phyloP scores from a whole-genome alignment of 2,329 filamentous ascomycete genomes.

The Aspergillus neoniger region DNA sequence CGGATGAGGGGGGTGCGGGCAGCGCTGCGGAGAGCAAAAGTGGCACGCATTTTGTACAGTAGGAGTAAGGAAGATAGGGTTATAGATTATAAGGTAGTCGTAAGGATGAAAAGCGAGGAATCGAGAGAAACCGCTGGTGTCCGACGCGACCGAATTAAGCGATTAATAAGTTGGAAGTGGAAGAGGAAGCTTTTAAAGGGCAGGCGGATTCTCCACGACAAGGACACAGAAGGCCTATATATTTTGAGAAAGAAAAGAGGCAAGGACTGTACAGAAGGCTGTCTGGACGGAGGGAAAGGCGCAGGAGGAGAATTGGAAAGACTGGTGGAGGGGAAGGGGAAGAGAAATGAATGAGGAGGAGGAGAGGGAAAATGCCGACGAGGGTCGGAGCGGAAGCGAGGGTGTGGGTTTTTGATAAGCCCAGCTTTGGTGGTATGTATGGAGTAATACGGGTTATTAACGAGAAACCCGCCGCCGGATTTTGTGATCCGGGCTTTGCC shows the following conservation, averaged over 20 bases:
- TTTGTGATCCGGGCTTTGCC: not conserved
- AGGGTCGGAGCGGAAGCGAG: conserved; percentile 22
- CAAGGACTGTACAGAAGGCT: conserved; percentile 16
- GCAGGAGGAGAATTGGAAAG: conserved; percentile 17
- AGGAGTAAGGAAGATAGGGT: conserved; percentile 3
- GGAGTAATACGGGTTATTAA: conserved; percentile 6
- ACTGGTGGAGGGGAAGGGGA: conserved; percentile 17
- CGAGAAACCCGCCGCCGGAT: conserved; percentile 5
- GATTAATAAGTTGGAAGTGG: conserved; percentile 10
- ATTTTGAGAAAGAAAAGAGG: conserved; percentile 14
- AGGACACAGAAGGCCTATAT: conserved; percentile 1
- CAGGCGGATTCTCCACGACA: not conserved
- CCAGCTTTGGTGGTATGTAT: conserved; percentile 8
- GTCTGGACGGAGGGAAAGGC: conserved; percentile 18
- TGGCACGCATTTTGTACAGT: conserved; percentile 44
- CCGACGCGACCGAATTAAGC: conserved; percentile 29
- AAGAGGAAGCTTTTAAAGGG: not conserved
- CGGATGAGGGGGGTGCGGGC: conserved; percentile 52
- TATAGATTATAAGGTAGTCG: conserved; percentile 22
- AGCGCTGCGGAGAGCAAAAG: conserved; percentile 43
- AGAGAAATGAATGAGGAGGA: conserved; percentile 17
- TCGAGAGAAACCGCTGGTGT: conserved; percentile 31
- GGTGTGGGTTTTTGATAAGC: conserved; percentile 20
- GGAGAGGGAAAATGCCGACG: conserved; percentile 20
- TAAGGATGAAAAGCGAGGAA: conserved; percentile 19